Conservation (phyloP, 1,284 basidiomycete genomes). For the Fomes fomentarius region DNA sequence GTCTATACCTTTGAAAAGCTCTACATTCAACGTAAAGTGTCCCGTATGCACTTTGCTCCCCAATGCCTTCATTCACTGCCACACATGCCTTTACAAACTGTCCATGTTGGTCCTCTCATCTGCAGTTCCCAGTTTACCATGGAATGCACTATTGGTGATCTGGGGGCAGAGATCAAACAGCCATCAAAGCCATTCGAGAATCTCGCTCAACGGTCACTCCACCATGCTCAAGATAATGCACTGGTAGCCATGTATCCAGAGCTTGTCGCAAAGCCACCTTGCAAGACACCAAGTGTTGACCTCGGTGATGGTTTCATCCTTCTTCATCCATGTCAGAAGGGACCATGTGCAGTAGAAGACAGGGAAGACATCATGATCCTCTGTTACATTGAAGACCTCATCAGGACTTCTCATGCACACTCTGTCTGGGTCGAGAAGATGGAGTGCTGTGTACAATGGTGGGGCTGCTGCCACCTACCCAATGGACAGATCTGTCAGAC, state of each 20-base stretch:
- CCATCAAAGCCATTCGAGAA: slow-evolving; percentile 29
- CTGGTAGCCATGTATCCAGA: slow-evolving; percentile 24
- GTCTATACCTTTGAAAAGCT: background rate
- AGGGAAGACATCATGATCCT: background rate
- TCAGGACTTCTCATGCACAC: background rate
- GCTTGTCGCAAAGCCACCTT: background rate
- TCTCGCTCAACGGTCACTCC: slow-evolving; percentile 22
- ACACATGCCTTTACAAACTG: background rate
- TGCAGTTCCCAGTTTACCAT: slow-evolving; percentile 25
- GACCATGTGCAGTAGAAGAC: background rate
- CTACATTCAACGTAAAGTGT: background rate
- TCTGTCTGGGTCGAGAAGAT: background rate
- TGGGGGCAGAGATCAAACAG: slow-evolving; percentile 27
- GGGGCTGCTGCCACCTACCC: slow-evolving; percentile 1
- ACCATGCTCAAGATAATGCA: slow-evolving; percentile 22
- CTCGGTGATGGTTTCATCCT: slow-evolving; percentile 22
- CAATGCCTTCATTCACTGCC: background rate
- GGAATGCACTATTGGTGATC: slow-evolving; percentile 31
- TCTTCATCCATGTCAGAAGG: background rate
- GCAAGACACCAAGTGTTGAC: slow-evolving; percentile 7
- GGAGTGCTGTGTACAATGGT: too few relatives aligned
- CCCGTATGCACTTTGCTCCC: background rate
- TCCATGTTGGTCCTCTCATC: slow-evolving; percentile 22
- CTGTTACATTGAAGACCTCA: background rate
- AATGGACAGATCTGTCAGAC: slow-evolving; percentile 10